Percentiles rank a stretch among this genome's conserved stretches.
Evolutionary conservation across 106 monocot species (phyloP).

Genomic region (Dactylorhiza incarnata): DNA sequence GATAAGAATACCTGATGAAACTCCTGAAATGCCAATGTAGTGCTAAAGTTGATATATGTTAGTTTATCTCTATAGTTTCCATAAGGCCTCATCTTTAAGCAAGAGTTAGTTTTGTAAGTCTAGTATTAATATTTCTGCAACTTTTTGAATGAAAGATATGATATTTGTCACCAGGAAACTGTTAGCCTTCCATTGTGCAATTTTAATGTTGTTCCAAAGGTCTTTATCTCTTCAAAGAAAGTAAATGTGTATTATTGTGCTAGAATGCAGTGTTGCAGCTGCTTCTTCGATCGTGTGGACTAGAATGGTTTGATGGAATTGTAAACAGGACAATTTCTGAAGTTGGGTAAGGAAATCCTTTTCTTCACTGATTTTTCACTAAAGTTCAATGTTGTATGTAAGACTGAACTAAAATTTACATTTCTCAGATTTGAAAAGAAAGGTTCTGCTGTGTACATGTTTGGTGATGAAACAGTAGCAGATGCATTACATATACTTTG

Average conservation of each 20-base stretch:
- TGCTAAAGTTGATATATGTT: too few relatives aligned
- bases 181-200: not conserved
- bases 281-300: constrained; percentile 41
- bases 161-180: not conserved
- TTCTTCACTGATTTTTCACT: not conserved
- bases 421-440: constrained; percentile 25
- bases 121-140: not conserved
- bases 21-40: too few relatives aligned
- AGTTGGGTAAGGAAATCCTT: constrained; percentile 17
- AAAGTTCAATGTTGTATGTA: not conserved
- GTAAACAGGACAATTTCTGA: constrained; percentile 25
- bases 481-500: constrained; percentile 29
- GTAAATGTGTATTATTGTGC: constrained; percentile 5
- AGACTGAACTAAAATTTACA: not conserved
- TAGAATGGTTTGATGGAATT: constrained; percentile 47
- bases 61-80: too few relatives aligned
- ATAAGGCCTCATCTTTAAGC: not conserved
- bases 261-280: constrained; percentile 31
- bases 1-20: too few relatives aligned
- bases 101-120: not conserved
- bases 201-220: not conserved
- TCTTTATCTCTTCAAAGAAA: not conserved
- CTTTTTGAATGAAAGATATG: not conserved
- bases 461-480: constrained; percentile 25
- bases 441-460: constrained; percentile 2